phyloP scores from a whole-genome alignment of 805 yeast genomes.

The Saccharomycopsis synnaedendra region DNA sequence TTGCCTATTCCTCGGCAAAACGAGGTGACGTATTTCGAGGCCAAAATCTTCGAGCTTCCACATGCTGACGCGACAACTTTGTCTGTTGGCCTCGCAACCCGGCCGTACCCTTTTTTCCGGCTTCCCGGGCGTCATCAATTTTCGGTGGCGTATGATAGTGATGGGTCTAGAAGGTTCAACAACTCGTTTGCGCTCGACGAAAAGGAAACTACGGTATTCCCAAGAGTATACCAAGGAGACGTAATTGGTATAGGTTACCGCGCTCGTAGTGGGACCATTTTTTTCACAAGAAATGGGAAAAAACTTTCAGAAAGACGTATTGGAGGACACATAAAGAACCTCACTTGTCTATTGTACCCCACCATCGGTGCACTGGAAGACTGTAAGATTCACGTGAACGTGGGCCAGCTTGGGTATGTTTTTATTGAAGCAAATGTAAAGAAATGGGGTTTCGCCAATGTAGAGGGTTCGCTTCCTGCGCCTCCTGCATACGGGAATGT shows the following conservation, averaged over 20 bases:
- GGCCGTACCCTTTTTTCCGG: conserved; percentile 89
- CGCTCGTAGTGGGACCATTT: conserved; percentile 71
- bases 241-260: conserved; percentile 89
- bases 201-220: conserved; percentile 41
- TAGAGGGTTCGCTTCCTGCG: conserved; percentile 75
- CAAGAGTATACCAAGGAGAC: conserved; percentile 67
- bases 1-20: conserved; percentile 75
- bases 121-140: conserved; percentile 85
- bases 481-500: conserved; percentile 88
- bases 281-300: conserved; percentile 91
- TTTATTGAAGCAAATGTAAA: conserved; percentile 88
- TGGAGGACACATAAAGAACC: conserved; percentile 63
- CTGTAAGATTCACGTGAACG: conserved; percentile 74
- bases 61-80: conserved; percentile 39
- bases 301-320: conserved; percentile 71
- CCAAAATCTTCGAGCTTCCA: conserved; percentile 65
- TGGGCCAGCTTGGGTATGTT: conserved; percentile 86
- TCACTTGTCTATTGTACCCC: conserved; percentile 46
- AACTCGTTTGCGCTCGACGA: conserved; percentile 50
- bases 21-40: conserved; percentile 83
- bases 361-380: conserved; percentile 76
- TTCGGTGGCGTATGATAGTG: conserved; percentile 80
- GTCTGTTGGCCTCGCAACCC: conserved; percentile 71
- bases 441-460: conserved; percentile 92
- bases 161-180: conserved; percentile 69